Evolutionary conservation across 805 yeast species (phyloP).

Genomic region (Pichia pseudocactophila): DNA sequence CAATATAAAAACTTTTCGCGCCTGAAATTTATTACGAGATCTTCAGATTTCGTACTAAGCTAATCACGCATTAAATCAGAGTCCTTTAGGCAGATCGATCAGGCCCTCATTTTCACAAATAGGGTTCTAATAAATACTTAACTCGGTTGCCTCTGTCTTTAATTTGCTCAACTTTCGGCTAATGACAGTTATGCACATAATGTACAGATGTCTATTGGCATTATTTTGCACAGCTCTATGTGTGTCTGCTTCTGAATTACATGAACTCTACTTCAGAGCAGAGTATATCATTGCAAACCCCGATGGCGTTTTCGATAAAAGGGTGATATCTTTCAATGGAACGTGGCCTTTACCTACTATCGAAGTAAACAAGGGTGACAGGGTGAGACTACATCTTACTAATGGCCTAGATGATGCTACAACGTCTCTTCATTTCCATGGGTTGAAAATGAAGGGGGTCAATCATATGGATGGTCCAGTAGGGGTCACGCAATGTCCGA

Average conservation of each 20-base stretch:
- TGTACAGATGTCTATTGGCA: neutral
- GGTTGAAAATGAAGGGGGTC: constrained; percentile 57
- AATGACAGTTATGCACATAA: neutral
- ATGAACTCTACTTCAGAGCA: constrained; percentile 47
- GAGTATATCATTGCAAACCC: constrained; percentile 58
- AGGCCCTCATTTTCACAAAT: too few species aligned
- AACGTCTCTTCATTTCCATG: constrained; percentile 75
- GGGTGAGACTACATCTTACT: constrained; percentile 47
- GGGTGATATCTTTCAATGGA: constrained; percentile 58
- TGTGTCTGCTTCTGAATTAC: constrained; percentile 29
- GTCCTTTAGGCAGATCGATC: too few species aligned
- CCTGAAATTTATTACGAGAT: too few species aligned
- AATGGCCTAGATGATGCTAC: constrained; percentile 43
- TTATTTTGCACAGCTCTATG: neutral
- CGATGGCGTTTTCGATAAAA: constrained; percentile 49
- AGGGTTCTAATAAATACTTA: too few species aligned
- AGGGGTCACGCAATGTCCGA: constrained; percentile 74
- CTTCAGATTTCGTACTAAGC: too few species aligned
- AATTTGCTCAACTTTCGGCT: too few species aligned
- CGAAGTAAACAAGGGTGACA: constrained; percentile 56
- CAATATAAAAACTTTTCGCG: too few species aligned
- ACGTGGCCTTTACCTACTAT: constrained; percentile 69
- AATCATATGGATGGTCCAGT: constrained; percentile 72
- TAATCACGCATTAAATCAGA: too few species aligned
- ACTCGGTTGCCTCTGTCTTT: too few species aligned